Base-by-base conservation (phyloP, 371 early-diverging fungal genomes). In the Basidiobolus meristosporus region DNA sequence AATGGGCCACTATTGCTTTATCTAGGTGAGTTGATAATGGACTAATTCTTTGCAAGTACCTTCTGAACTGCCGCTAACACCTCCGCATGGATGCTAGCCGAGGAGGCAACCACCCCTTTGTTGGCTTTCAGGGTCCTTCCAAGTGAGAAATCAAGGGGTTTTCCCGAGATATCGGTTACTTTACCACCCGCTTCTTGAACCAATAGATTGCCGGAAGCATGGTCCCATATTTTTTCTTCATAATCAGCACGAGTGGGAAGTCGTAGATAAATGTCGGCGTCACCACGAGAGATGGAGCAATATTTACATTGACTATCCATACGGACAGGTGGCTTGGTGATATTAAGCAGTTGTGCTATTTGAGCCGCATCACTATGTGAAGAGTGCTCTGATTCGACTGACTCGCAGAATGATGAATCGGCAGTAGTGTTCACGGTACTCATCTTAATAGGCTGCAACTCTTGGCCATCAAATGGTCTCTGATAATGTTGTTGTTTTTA, bases 171-270 rank as follows among this genome's bases (percentile, higher is more conserved):
- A 48, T 96, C 96, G 12, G 80, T 69, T 2, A 95, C 77, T 23
- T 63, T 67, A 9, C 96, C 98, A 11, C 98, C 98, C n/a, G 97
- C 90, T 52, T 97, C 98, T 4, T 63, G 53, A 5, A 96, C 79
- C 44, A 97, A 51, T 12, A 96, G 60, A 36, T 70, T 63, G 5
- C 98, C 98, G 2, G 85, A 77, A 19, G 91, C 98, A 63, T 97
- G 97, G 56, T 96, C 97, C 98, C 98, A 97, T 43, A 96, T 97
- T 65, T 93, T 93, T 49, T 95, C 97, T 29, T 74, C 71, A 50
- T 95, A 97, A 7, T 68, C 59, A 11, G 62, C 69, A 33, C 66
- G 65, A 33, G 69, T 70, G 2, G 93, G 90, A 23, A 93, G 44
- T 30, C 98, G 68, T 34, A 96, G 61, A 50, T 91, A 93, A 28